Evolutionary conservation across 257 asterid genomes (phyloP).

Genomic region (Osmanthus fragrans): DNA sequence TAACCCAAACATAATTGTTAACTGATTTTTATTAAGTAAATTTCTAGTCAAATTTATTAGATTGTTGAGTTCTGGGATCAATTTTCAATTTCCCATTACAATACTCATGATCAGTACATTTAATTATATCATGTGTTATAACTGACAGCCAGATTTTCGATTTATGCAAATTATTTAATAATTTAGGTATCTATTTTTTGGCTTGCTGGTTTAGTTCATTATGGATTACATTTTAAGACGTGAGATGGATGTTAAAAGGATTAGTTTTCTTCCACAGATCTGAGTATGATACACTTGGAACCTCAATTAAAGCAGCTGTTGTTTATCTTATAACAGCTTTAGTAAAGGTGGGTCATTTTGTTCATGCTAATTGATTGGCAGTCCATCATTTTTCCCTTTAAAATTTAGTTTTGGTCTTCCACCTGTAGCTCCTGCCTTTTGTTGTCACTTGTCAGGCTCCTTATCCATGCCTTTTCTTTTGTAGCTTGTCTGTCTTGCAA

Average conservation of each 20-base stretch:
- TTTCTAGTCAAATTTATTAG: not conserved
- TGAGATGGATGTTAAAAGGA: conserved; percentile 4
- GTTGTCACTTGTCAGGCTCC: not conserved
- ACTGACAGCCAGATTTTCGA: not conserved
- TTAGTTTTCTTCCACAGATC: conserved; percentile 52
- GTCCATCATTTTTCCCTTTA: not conserved
- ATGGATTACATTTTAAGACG: not conserved
- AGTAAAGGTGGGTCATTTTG: conserved; percentile 61
- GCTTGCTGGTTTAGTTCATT: conserved; percentile 1
- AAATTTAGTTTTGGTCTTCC: not conserved
- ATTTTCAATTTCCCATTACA: not conserved
- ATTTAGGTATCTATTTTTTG: not conserved
- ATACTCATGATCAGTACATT: not conserved
- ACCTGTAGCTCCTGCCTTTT: not conserved
- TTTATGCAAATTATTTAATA: not conserved
- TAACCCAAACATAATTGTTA: not conserved
- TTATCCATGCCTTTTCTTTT: conserved; percentile 11
- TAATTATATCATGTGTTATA: not conserved
- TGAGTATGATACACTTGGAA: conserved; percentile 94
- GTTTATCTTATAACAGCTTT: conserved; percentile 84
- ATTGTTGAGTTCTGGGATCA: conserved; percentile 12
- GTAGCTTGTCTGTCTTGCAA: conserved; percentile 97
- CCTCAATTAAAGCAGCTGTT: conserved; percentile 77
- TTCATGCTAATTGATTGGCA: conserved; percentile 1
- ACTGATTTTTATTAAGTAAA: not conserved